Percentiles rank a stretch among this genome's conserved stretches.
These are phyloP conservation scores for Hordeum pubiflorum DNA, from an alignment of 202 grass and related monocot genomes.

Conservation along the genomic window DNA sequence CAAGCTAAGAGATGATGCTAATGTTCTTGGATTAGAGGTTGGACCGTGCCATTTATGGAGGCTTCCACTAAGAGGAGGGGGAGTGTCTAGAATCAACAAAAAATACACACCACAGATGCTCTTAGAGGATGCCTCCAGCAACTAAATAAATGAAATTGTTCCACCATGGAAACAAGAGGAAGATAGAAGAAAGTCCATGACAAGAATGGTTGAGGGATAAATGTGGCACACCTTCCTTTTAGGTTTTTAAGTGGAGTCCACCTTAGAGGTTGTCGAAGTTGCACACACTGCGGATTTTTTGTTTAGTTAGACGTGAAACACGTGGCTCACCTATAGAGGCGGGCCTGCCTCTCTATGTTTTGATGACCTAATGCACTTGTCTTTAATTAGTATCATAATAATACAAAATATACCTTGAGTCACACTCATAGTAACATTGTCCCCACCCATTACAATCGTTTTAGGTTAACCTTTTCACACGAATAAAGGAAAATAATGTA, in stretches of 20 bases:
- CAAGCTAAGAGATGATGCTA: not conserved
- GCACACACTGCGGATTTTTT: not conserved
- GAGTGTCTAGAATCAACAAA: not conserved
- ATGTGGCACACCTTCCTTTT: not conserved
- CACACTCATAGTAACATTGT: not conserved
- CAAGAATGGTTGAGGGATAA: not conserved
- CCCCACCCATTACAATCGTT: not conserved
- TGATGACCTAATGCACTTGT: not conserved
- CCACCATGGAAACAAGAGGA: not conserved
- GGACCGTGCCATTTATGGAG: not conserved
- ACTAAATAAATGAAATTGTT: not conserved
- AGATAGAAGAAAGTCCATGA: not conserved
- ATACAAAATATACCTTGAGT: not conserved
- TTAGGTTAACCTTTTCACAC: not conserved
- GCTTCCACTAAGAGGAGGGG: not conserved
- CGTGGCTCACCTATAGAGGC: too few relatives aligned
- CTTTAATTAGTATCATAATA: not conserved
- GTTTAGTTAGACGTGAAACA: not conserved
- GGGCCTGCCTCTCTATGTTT: too few relatives aligned
- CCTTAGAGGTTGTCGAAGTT: not conserved
- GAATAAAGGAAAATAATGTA: not conserved
- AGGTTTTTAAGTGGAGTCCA: not conserved
- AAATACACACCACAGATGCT: not conserved
- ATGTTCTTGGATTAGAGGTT: not conserved
- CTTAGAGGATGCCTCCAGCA: not conserved